Base-by-base conservation (phyloP, 2,329 filamentous ascomycete species). In the Calonectria honghensis region DNA sequence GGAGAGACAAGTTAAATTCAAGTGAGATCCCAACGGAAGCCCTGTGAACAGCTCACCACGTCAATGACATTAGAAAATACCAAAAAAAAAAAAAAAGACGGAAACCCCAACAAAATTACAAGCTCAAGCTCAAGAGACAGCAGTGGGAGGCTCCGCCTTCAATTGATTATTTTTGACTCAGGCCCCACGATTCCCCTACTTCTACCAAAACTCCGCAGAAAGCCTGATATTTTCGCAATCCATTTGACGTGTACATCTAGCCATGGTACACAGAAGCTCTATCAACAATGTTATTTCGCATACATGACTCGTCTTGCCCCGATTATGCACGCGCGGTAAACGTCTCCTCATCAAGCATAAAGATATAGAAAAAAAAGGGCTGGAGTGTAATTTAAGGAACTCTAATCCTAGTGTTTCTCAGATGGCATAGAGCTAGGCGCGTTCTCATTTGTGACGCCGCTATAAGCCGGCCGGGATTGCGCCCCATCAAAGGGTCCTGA, bases 401-500 rank as follows among this genome's bases (percentile, higher is more conserved):
- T 3, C 27, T 20, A 39, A 37, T 31, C 31, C 82, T 73, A 87
- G 24, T 77, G 83, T 82, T 88, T 89, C 73, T 84, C 84, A 29
- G 83, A 82, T 3, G 86, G 86, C 76, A 89, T 85, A 61, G 87
- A 86, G 64, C 89, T 90, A 0, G 90, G 90, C 48, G 86, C 89
- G 79, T 92, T 91, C 82, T 91, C 91, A 71, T 91, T 90, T 54
- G 91, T 92, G 31, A 92, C 89, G 1, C 91, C 91, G 75, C 90
- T 92, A 82, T 94, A 96, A 18, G 91, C 92, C 35, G 93, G 92
- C 79, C 96, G 89, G 32, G 93, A 82, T 51, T 84, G 82, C 75
- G 80, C 76, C 87, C 75, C 94, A 82, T 95, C 91, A 71, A 95
- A 91, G 1, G 95, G 94, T 45, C 91, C 93, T 0, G 87, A 85